These are phyloP conservation scores for Rubus idaeus DNA, from an alignment of 306 rosid species.

Conservation along the genomic window DNA sequence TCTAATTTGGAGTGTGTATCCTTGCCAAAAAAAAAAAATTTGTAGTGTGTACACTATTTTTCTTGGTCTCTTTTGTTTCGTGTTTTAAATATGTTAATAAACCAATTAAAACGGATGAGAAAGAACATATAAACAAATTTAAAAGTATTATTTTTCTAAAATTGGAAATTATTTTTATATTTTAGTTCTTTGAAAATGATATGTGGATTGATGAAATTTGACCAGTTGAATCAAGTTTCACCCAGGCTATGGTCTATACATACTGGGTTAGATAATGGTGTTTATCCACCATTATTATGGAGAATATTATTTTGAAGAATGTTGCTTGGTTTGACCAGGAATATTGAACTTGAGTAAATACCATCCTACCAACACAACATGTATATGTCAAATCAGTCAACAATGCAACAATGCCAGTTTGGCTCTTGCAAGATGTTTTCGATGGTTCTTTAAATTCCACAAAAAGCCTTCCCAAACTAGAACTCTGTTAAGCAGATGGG, in stretches of 20 bases:
- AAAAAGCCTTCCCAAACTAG: background rate
- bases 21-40: too few species aligned
- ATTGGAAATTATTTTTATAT: background rate
- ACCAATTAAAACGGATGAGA: too few species aligned
- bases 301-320: background rate
- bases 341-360: background rate
- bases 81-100: too few species aligned
- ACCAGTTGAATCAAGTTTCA: too few species aligned
- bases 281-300: background rate
- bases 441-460: background rate
- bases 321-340: background rate
- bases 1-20: too few species aligned
- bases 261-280: background rate
- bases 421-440: background rate
- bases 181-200: background rate
- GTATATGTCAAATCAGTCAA: too few species aligned
- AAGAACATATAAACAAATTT: too few species aligned
- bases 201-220: background rate
- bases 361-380: too few species aligned
- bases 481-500: slow-evolving; percentile 26
- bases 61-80: too few species aligned
- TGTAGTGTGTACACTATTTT: too few species aligned
- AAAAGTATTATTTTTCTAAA: too few species aligned
- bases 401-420: background rate
- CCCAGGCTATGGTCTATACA: too few species aligned